Evolutionary conservation across 768 basidiomycete species (phyloP), one percentile per base, ranked within the genome.

Genomic region (Xerocomus spinulosus): DNA sequence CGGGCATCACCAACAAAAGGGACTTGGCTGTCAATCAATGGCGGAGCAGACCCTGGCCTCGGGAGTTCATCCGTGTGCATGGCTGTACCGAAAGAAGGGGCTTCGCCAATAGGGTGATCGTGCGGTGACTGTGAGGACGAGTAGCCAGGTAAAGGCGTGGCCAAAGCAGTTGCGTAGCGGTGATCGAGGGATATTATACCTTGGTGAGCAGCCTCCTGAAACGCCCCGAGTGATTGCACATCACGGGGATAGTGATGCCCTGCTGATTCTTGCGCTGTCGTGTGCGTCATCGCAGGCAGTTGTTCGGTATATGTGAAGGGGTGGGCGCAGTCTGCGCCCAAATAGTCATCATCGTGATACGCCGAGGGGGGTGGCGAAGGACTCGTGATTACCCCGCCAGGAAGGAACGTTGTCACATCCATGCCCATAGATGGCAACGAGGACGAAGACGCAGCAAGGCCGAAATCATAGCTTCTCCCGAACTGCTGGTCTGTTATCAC

Each of bases 91-190:
- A 53, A 63, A 53, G 61, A 61, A 62, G 58, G 50, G 48, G 51
- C 13, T 1, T 55, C 58, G 38, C 47, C 61, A 53, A 61, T 48
- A 38, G 58, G 44, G 50, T 61, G 58, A 58, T 63, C 62, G 29
- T 56, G 61, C 45, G 56, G 59, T 46, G 60, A 62, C 53, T 62
- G 60, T 60, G 55, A 60, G 61, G 60, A 61, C 40, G 56, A 43
- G 59, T 48, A 64, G 61, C 53, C 52, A 63, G 61, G 61, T 37
- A 56, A 61, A 50, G 59, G 61, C 61, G 61, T 62, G 61, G 61
- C 45, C 48, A 53, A 44, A 21, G 18, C 48, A 53, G 49, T 33
- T 37, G 59, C 45, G 42, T 42, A 61, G 32, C 49, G 58, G 47
- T 52, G 62, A 62, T 64, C 61, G 50, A 62, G 50, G 33, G 56